Conservation (phyloP, 2,329 filamentous ascomycete species). For the Fusarium ramigenum region DNA sequence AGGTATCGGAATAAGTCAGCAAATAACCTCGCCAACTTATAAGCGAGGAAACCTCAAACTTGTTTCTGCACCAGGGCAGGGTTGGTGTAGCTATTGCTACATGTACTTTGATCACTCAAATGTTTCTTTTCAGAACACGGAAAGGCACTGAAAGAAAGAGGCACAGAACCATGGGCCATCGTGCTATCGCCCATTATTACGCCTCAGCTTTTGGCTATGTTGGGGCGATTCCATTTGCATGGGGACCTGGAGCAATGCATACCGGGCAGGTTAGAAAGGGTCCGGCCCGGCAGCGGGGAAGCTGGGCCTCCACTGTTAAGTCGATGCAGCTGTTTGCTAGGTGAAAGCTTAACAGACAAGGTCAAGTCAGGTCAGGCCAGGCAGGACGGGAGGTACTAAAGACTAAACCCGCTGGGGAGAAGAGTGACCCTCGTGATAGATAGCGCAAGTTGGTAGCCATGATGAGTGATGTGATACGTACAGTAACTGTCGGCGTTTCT, state of each 20-base stretch:
- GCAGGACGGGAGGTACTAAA: neutral
- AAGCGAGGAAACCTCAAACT: neutral
- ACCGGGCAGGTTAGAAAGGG: slow-evolving; percentile 16
- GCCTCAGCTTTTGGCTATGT: slow-evolving; percentile 5
- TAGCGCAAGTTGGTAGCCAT: slow-evolving; percentile 4
- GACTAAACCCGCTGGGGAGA: slow-evolving; percentile 10
- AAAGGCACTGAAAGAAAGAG: neutral
- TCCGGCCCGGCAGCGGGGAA: slow-evolving; percentile 33
- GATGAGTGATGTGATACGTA: slow-evolving; percentile 12
- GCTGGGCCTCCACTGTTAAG: slow-evolving; percentile 37
- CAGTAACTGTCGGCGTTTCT: slow-evolving; percentile 9
- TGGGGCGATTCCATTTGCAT: slow-evolving; percentile 16
- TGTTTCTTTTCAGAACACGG: neutral
- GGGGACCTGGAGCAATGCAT: slow-evolving; percentile 17
- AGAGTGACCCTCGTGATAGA: slow-evolving; percentile 36
- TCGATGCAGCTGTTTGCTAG: neutral
- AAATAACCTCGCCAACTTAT: slow-evolving; percentile 1
- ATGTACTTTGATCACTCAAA: neutral
- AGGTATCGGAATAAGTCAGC: neutral
- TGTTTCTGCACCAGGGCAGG: neutral
- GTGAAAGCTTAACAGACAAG: slow-evolving; percentile 23
- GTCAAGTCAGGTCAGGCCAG: neutral
- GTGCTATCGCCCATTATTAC: slow-evolving; percentile 20
- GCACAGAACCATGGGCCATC: neutral
- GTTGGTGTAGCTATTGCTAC: neutral